A percentile compares a stretch with the other conserved stretches of the same genome.
phyloP scores from a whole-genome alignment of 1,284 basidiomycete genomes.

The Cutaneotrichosporon sp. region DNA sequence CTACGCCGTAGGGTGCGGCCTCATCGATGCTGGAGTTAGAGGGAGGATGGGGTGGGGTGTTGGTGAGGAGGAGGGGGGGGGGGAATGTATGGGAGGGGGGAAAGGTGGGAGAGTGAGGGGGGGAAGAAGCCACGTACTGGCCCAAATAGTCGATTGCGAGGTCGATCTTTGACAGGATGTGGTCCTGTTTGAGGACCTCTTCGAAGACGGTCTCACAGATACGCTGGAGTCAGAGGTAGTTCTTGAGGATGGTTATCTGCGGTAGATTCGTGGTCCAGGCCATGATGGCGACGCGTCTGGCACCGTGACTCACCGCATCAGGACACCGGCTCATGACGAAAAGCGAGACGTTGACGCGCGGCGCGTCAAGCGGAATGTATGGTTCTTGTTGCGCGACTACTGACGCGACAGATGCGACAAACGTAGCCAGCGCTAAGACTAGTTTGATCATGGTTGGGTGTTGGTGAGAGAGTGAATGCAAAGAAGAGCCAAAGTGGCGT shows the following conservation, averaged over 20 bases:
- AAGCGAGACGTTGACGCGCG: conserved; percentile 45
- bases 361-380: neutral
- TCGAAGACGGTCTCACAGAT: conserved; percentile 74
- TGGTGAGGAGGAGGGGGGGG: too few relatives aligned
- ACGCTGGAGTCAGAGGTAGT: conserved; percentile 28
- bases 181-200: conserved; percentile 62
- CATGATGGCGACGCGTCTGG: too few relatives aligned
- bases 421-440: neutral
- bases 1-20: conserved; percentile 67
- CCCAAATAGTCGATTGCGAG: conserved; percentile 71
- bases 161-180: conserved; percentile 62
- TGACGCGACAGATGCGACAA: neutral
- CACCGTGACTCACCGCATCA: conserved; percentile 46
- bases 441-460: neutral
- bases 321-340: conserved; percentile 53
- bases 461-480: neutral
- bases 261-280: too few relatives aligned
- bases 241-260: neutral
- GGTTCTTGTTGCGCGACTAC: too few relatives aligned
- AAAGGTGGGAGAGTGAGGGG: too few relatives aligned
- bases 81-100: too few relatives aligned
- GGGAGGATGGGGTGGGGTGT: neutral
- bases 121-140: conserved; percentile 57
- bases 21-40: conserved; percentile 60
- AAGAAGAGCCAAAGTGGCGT: too few relatives aligned